Base-by-base conservation (phyloP, 148 eudicot species). In the Nepenthes mirabilis region DNA sequence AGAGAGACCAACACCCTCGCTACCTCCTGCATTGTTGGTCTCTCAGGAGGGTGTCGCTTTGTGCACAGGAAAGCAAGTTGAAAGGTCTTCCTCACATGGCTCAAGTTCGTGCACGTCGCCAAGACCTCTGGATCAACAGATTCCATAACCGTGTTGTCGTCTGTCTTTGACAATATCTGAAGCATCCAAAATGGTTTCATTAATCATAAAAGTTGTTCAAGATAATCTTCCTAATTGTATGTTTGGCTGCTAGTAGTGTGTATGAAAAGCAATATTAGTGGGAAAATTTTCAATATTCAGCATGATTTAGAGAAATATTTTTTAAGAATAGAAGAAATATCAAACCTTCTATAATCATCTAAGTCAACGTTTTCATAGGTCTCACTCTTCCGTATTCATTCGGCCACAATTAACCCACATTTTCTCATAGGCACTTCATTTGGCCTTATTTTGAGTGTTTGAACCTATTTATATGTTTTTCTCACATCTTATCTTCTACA, bases 21-120 rank as follows among this genome's bases (percentile, higher is more conserved):
- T 35, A 82, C 91, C 37, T 79, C 80, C 3, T 82, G 84, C 91
- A 85, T 85, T 1, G 82, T 85, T 14, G 91, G 91, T 50, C 87
- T 71, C 60, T 85, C 91, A 4, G 73, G 72, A 1, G 87, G 87
- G 35, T 70, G 51, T 2, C 49, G 75, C 68, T 70, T 82, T 2
- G 87, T 79, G 79, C 91, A 85, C 37, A 85, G 67, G 55, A 85
- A 49, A 6, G 91, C 87, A 43, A 85, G 84, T 54, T 82, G 84
- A 59, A 85, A 85, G 3, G 78, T 68, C 56, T 82, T 82, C 45
- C 60, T 69, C 2, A 82, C 77, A 36, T 79, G 82, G 6, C 59
- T 52, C 61, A 63, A 47, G 52, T 84, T 76, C 64, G 72, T 66
- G 62, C 86, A 84, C 2, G 90, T 84, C 2, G 79, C 71, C 11